Base-by-base conservation (phyloP, 2,329 filamentous ascomycete species). In the Fusarium fujikuroi region DNA sequence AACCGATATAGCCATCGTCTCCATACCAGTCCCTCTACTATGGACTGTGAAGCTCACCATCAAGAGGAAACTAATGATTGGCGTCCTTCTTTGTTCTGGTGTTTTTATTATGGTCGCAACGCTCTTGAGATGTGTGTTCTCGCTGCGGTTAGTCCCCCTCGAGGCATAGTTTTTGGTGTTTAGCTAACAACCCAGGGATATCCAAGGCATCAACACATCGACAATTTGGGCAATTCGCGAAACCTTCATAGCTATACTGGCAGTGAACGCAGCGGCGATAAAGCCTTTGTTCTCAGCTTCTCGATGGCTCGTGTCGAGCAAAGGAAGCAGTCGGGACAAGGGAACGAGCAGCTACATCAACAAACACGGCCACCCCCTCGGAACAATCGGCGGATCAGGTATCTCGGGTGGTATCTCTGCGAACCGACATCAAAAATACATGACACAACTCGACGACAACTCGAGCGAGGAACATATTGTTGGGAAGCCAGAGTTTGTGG, bases 161-260 rank as follows among this genome's bases (percentile, higher is more conserved):
- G 5, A 2, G 8, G 5, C 11, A n/a, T 23, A 2, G 2, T 3
- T 12, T 9, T 32, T 6, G 3, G 6, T 2, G 4, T 16, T 37
- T 21, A 25, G 19, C 67, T 74, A 49, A 74, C 43, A 15, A 11
- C 5, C 12, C 23, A 75, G 77, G 32, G 76, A 80, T 32, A 80
- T 83, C 42, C 52, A 81, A 23, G 79, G 78, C 21, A 82, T 84
- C 74, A 83, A 84, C 63, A 70, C 78, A 5, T 81, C 80, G 30
- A 83, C 82, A 1, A 83, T 84, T 25, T 85, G 83, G 84, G 82
- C 81, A 18, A 83, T 84, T 21, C 79, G 84, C 49, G 84, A 85
- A 73, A 84, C 82, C 6, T 84, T 85, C 46, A 80, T 85, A 37
- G 83, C 79, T n/a, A 83, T 85, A 54, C 80, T 85, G 40, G 82